These are phyloP conservation scores for Solanum chacoense DNA, from an alignment of 305 asterid species.

Conservation along the genomic window DNA sequence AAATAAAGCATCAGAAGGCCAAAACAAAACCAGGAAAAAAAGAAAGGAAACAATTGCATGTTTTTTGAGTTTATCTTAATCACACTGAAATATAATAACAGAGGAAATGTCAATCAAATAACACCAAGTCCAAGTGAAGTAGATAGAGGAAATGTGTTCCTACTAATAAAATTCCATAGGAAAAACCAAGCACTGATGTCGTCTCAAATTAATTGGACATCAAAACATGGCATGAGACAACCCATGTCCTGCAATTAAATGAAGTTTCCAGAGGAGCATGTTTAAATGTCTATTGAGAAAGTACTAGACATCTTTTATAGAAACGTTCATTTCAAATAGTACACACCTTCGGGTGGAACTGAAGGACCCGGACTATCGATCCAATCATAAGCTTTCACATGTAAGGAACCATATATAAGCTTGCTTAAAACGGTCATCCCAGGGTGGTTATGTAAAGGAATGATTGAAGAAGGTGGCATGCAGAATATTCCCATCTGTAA, in stretches of 20 bases:
- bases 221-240: not conserved
- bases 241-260: not conserved
- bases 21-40: not conserved
- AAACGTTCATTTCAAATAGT: not conserved
- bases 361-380: conserved; percentile 57
- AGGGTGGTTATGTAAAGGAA: conserved; percentile 97
- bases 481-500: conserved; percentile 94
- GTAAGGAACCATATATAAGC: conserved; percentile 83
- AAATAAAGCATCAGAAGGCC: not conserved
- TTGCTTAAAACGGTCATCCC: conserved; percentile 99
- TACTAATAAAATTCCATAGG: not conserved
- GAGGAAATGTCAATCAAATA: not conserved
- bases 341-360: conserved; percentile 67
- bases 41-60: not conserved
- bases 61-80: not conserved
- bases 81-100: not conserved
- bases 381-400: conserved; percentile 95
- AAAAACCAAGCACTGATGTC: not conserved
- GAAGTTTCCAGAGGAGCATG: not conserved
- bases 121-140: not conserved
- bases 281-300: not conserved
- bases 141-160: not conserved
- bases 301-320: not conserved
- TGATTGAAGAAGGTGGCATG: conserved; percentile 92
- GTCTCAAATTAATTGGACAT: not conserved